Base-by-base conservation (phyloP, 163 green algal species). In the Volvox carteri region DNA sequence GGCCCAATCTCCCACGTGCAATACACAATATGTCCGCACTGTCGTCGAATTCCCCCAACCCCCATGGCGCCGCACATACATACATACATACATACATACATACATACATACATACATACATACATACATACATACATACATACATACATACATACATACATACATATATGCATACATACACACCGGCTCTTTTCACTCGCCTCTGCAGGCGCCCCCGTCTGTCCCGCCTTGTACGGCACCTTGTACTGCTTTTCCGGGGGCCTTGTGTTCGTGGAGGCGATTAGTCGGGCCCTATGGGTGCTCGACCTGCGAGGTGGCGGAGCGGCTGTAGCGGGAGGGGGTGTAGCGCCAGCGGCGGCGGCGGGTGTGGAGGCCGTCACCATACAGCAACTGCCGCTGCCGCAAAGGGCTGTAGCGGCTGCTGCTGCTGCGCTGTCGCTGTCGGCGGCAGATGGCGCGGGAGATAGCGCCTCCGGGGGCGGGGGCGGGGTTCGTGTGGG, bases 231-330 rank as follows among this genome's bases (percentile, higher is more conserved):
- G 54, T 37, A 79, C 21, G 87, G 79, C 68, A 37, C 37, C 18
- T 58, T 91, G 21, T 83, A 86, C 79, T 88, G 79, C 87, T 88
- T 89, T 58, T 60, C 58, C 16, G 28, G 14, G 5, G 87, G 87
- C 44, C 54, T 88, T 41, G 87, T 80, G 21, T 85, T 88, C 4
- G 58, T 91, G 77, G 76, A 84, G 76, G 48, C 39, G 25, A n/a
- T 19, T 50, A 67, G 42, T 58, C 58, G 79, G 79, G 72, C 79
- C 19, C 16, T 75, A 42, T 91, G 87, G 87, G 46, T 85, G 35
- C 72, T 88, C 33, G 52, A 86, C 79, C 46, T 91, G 19, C 6
- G 37, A 33, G 3, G 46, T 44, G n/a, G 12, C 44, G 39, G 72
- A 76, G 54, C 37, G 25, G 52, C 39, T 30, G 7, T n/a, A 62